Evolutionary conservation across 2,329 filamentous ascomycete species (phyloP), one percentile per base, ranked within the genome.

Genomic region (Epichloe gansuensis): DNA sequence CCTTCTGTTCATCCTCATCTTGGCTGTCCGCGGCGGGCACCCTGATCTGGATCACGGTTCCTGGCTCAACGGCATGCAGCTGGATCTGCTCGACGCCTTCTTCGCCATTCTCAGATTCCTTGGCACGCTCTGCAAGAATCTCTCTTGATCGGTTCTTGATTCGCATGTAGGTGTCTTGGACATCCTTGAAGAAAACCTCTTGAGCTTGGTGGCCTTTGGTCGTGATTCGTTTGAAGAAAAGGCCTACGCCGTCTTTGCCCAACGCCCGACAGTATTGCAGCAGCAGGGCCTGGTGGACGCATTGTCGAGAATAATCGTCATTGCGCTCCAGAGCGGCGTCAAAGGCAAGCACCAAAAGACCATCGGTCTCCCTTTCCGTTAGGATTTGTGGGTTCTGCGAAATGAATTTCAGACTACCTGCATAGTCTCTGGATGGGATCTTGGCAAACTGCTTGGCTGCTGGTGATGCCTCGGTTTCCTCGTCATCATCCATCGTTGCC

Each of bases 191-290:
- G 74, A 98, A 98, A 44, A 97, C 78, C 44, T 87, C 89, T 61
- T 87, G 84, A 6, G 93, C 94, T 69, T 95, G 85, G 69, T 98
- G 91, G 35, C 85, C 87, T 60, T 81, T 82, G 3, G 87, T 95
- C 23, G 87, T 93, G 66, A 98, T 90, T 53, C 91, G 85, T 71
- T 93, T 95, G 78, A 98, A 98, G 75, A 98, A 98, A 34, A 97
- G 71, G 5, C 81, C 79, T 8, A 96, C 89, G 23, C 91, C 91
- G 61, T 97, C 89, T 57, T 81, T 82, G 55, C 91, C 90, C 6
- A 98, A 76, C 42, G 89, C 85, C 9, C 91, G 82, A 71, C 93
- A 98, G 73, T 98, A 98, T 67, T 98, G 93, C 41, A 98, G 72
- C 12, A 98, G 75, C 15, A 97, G 75, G 3, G 86, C 91, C 66